Base-by-base conservation (phyloP, 75 land plant species). In the Pinus tabuliformis region DNA sequence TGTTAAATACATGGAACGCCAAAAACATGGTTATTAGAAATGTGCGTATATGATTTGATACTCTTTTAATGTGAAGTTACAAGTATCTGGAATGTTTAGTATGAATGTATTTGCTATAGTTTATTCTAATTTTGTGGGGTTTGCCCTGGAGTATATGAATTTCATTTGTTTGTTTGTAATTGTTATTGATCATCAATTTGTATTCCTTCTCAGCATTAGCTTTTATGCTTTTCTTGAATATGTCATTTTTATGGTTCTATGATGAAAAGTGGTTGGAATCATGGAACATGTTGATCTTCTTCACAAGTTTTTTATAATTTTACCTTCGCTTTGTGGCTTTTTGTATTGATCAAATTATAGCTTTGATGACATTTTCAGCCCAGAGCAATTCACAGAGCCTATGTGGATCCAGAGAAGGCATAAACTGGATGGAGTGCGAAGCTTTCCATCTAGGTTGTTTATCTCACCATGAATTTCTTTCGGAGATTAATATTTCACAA, bases 401-500 rank as follows among this genome's bases (percentile, higher is more conserved):
- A 39, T 45, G 24, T 68, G 56, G 36, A 58, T 52, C 54, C 78
- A 77, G 26, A 77, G 78, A 28, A 78, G 79, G 49, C 75, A 71
- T 72, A 49, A 70, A 52, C 49, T 72, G 56, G 79, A 78, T 16
- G 79, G 58, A 22, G 76, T 72, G 22, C 79, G 49, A 56, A 78
- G 79, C 45, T 70, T 72, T 57, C 76, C 79, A 36, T 78, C 79
- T 26, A 78, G 79, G 80, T 78, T 0, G 17, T n/a, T 24, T 72
- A 45, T 45, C 52, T 45, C 52, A 45, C 20, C 36, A 17, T 68
- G 52, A 18, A 68, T 68, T 68, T 20, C 71, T 68, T 68, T 68
- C 3, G 6, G 49, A 18, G 17, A 17, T 60, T 17, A 7, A 20
- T 68, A 68, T 39, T 39, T 68, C 39, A 68, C n/a, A 42, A 45